phyloP scores from a whole-genome alignment of 768 basidiomycete species.

The Rhodotorula kratochvilovae region DNA sequence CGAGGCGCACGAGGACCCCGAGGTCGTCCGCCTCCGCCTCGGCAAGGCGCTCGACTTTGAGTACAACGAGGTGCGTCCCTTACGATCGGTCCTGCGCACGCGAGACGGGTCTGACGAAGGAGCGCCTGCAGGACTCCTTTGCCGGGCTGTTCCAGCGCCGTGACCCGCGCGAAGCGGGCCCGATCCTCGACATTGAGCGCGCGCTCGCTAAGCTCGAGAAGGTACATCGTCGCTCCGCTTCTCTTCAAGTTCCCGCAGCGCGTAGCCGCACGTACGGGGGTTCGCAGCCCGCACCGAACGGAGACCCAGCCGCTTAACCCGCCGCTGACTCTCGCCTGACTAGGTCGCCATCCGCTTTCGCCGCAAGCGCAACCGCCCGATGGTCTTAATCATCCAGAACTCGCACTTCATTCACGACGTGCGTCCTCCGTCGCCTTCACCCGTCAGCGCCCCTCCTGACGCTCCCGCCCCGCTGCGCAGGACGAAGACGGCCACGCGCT shows the following conservation, averaged over 20 bases:
- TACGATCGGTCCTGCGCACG: neutral
- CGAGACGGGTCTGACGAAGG: neutral
- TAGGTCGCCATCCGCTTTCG: constrained; percentile 72
- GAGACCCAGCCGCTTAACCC: too few relatives aligned
- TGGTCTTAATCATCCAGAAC: constrained; percentile 79
- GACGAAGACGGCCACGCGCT: constrained; percentile 71
- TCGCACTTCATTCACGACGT: constrained; percentile 59
- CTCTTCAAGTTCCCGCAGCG: too few relatives aligned
- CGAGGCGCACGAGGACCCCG: constrained; percentile 79
- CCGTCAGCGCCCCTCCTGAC: neutral
- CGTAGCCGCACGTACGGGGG: too few relatives aligned
- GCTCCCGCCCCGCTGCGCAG: constrained; percentile 45
- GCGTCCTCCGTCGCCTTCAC: neutral
- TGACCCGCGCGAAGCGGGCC: constrained; percentile 79
- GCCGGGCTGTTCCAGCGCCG: constrained; percentile 68
- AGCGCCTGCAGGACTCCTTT: constrained; percentile 38
- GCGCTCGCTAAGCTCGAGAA: constrained; percentile 72
- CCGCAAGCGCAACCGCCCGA: constrained; percentile 58
- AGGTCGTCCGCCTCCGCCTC: constrained; percentile 72
- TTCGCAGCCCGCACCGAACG: too few relatives aligned
- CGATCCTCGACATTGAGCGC: constrained; percentile 75
- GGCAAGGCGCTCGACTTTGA: constrained; percentile 84
- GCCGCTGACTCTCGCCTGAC: neutral
- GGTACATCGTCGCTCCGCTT: neutral
- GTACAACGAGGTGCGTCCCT: constrained; percentile 59